These are phyloP conservation scores for Alternaria tenuissima DNA, from an alignment of 2,329 filamentous ascomycete species.

Conservation along the genomic window DNA sequence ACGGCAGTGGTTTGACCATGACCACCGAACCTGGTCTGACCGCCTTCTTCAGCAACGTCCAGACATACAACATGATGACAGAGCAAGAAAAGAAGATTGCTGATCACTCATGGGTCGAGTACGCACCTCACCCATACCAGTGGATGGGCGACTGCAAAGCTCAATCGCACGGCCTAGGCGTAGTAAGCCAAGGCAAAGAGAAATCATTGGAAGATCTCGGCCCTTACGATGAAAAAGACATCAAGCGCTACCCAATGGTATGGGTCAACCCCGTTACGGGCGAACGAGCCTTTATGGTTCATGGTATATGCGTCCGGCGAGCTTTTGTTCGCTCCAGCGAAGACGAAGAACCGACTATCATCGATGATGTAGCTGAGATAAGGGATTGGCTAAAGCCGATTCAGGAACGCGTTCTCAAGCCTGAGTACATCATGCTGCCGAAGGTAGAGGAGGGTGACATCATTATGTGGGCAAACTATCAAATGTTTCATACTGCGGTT, in stretches of 20 bases:
- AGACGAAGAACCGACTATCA: background rate
- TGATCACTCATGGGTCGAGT: constrained; percentile 58
- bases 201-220: no score
- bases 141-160: constrained; percentile 7
- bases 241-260: background rate
- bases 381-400: background rate
- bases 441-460: constrained; percentile 56
- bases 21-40: constrained; percentile 55
- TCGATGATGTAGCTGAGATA: background rate
- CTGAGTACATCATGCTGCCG: constrained; percentile 51
- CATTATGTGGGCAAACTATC: constrained; percentile 35
- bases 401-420: background rate
- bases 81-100: constrained; percentile 53
- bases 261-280: background rate
- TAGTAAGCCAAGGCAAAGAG: no score
- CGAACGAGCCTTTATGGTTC: background rate
- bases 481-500: constrained; percentile 50
- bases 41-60: constrained; percentile 56
- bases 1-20: constrained; percentile 55
- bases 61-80: constrained; percentile 54
- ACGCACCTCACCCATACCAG: constrained; percentile 56
- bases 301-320: background rate
- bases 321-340: background rate
- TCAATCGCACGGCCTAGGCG: background rate
- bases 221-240: no score